phyloP scores from a whole-genome alignment of 2,329 filamentous ascomycete species.

The Elsinoe ampelina region DNA sequence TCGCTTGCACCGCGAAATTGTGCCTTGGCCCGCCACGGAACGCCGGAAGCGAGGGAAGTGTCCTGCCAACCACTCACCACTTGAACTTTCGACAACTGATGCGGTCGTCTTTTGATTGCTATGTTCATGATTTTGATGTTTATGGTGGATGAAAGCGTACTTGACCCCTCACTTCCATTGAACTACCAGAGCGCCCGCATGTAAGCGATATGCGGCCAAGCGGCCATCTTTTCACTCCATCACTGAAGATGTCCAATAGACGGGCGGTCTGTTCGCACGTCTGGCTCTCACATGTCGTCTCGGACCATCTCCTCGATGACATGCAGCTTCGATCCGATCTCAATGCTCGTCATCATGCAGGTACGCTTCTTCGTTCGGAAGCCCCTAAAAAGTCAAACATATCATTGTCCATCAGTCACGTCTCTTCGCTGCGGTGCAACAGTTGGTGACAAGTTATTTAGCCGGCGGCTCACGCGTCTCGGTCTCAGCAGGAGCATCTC shows the following conservation, averaged over 20 bases:
- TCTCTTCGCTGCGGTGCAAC: neutral
- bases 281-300: neutral
- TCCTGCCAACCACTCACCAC: neutral
- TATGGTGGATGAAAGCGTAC: neutral
- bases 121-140: neutral
- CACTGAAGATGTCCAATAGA: neutral
- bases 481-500: neutral
- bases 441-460: neutral
- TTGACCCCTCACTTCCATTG: neutral
- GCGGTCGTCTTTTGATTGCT: neutral
- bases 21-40: neutral
- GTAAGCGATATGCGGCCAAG: neutral
- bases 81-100: neutral
- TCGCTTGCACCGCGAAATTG: neutral
- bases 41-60: neutral
- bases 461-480: neutral
- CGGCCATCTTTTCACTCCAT: neutral
- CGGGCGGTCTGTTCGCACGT: neutral
- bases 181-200: neutral
- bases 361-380: neutral
- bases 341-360: neutral
- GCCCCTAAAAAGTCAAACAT: neutral
- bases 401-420: neutral
- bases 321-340: neutral
- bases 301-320: neutral